These are phyloP conservation scores for Allantophomopsis lycopodina DNA, from an alignment of 2,329 filamentous ascomycete genomes.

Conservation along the genomic window DNA sequence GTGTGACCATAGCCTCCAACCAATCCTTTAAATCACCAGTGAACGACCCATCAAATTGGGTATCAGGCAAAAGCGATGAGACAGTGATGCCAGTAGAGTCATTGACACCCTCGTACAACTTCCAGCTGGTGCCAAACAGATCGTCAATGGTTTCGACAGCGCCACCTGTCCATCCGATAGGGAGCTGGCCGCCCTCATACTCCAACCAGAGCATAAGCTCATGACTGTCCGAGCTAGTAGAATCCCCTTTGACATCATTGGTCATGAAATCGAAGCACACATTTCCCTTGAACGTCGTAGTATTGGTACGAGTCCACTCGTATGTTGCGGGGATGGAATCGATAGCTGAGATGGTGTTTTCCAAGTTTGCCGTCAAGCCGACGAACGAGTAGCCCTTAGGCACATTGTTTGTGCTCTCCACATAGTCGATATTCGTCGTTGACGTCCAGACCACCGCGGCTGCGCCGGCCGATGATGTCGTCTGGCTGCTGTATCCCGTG, in stretches of 20 bases:
- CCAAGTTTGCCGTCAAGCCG: constrained; percentile 26
- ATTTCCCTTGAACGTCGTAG: constrained; percentile 27
- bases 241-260: constrained; percentile 26
- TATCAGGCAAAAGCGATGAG: constrained; percentile 21
- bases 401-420: constrained; percentile 20
- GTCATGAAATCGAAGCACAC: constrained; percentile 30
- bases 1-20: constrained; percentile 22
- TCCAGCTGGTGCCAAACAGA: constrained; percentile 24
- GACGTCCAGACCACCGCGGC: constrained; percentile 24
- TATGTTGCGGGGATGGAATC: constrained; percentile 24
- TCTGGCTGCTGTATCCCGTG: constrained; percentile 22
- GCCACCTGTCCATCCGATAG: constrained; percentile 24
- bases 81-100: constrained; percentile 27
- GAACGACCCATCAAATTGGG: constrained; percentile 23
- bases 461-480: constrained; percentile 15
- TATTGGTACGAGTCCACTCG: constrained; percentile 24
- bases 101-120: constrained; percentile 26
- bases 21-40: constrained; percentile 26
- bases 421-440: constrained; percentile 23
- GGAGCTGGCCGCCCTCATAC: constrained; percentile 28
- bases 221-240: constrained; percentile 22
- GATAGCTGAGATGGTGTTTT: constrained; percentile 23
- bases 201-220: constrained; percentile 31
- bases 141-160: constrained; percentile 20
- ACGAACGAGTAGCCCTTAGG: constrained; percentile 30